Percentiles rank a stretch among this genome's conserved stretches.
Conservation (phyloP, 257 asterid species). For the Prunella vulgaris region DNA sequence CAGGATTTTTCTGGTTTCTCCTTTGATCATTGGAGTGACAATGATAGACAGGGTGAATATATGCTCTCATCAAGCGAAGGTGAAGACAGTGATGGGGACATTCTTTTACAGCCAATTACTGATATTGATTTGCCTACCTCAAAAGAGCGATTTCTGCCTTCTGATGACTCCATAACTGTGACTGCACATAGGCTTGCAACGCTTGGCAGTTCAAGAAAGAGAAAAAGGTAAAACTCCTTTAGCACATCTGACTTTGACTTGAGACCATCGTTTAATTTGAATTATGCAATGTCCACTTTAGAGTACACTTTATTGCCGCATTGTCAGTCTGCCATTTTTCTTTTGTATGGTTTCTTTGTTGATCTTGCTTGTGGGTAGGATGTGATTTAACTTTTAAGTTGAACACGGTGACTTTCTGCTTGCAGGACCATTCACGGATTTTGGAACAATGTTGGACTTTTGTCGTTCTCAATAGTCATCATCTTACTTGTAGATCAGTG, state of each 20-base stretch:
- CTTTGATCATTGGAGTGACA: conserved; percentile 59
- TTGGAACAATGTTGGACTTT: conserved; percentile 64
- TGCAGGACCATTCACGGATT: conserved; percentile 71
- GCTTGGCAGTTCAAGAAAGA: conserved; percentile 58
- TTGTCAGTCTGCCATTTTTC: background rate
- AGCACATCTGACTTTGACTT: conserved; percentile 1
- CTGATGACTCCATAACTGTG: conserved; percentile 56
- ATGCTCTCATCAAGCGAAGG: conserved; percentile 72
- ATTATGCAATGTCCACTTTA: background rate
- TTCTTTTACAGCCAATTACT: conserved; percentile 63
- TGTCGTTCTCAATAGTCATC: conserved; percentile 44
- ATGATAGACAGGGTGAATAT: conserved; percentile 33
- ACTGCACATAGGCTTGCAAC: conserved; percentile 59
- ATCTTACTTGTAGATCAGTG: conserved; percentile 73
- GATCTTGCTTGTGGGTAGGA: conserved; percentile 6
- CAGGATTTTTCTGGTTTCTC: conserved; percentile 55
- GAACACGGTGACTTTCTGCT: conserved; percentile 13
- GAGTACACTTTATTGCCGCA: background rate
- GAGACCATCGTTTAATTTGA: background rate
- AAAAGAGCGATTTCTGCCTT: conserved; percentile 42
- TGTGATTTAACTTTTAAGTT: background rate
- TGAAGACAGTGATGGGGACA: conserved; percentile 80
- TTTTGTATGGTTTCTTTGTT: conserved; percentile 1
- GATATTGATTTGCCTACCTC: conserved; percentile 75
- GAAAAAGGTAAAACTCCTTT: conserved; percentile 47